Evolutionary conservation across 2,329 filamentous ascomycete genomes (phyloP).

Genomic region (Fusarium siculi): DNA sequence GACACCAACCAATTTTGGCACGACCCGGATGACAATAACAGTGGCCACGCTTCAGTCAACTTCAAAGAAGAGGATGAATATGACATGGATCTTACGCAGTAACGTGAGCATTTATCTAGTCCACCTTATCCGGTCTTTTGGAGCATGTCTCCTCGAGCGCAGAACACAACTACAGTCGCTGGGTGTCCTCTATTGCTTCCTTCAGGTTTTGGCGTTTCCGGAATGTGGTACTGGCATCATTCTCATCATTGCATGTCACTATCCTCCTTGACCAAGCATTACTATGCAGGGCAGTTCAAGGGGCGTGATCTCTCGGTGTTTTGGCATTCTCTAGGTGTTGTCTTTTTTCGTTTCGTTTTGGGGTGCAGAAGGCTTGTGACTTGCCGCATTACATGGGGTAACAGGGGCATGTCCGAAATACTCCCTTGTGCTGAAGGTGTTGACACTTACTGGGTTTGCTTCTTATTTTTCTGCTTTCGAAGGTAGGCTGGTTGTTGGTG

Average conservation of each 20-base stretch:
- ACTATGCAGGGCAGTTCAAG: conserved; percentile 5
- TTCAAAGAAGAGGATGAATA: conserved; percentile 98
- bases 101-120: conserved; percentile 14
- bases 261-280: conserved; percentile 2
- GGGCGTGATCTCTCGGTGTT: conserved; percentile 35
- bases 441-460: conserved; percentile 9
- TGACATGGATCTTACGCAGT: conserved; percentile 76
- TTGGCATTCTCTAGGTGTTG: conserved; percentile 27
- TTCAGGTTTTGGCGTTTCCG: conserved; percentile 37
- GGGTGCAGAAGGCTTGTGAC: conserved; percentile 34
- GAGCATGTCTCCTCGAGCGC: background rate
- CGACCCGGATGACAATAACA: conserved; percentile 77
- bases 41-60: conserved; percentile 72
- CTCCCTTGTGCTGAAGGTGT: conserved; percentile 23
- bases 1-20: conserved; percentile 71
- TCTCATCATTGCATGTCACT: conserved; percentile 30
- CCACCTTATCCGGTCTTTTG: conserved; percentile 1
- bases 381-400: conserved; percentile 37
- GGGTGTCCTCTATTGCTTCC: conserved; percentile 2
- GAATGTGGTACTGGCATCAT: conserved; percentile 17
- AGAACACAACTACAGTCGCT: background rate
- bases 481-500: conserved; percentile 23
- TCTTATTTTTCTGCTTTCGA: conserved; percentile 20
- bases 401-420: conserved; percentile 36
- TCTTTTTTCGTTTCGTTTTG: background rate